Evolutionary conservation across 2,329 filamentous ascomycete genomes (phyloP), one percentile per base, ranked within the genome.

Genomic region (Colletotrichum sublineola): DNA sequence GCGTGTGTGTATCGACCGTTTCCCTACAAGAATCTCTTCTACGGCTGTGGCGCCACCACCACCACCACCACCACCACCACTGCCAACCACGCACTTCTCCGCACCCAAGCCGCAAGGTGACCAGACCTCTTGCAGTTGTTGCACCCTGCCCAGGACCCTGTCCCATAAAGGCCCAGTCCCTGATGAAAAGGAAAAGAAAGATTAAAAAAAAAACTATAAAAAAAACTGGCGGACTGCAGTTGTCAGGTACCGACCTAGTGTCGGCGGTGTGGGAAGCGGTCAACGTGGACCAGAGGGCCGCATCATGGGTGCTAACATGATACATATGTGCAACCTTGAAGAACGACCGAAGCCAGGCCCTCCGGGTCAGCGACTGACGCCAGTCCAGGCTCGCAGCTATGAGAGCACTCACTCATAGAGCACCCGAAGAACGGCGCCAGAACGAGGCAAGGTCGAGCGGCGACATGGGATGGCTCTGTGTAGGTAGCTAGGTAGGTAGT

Each of bases 221-320:
- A 14, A 33, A 24, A 3, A 1, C 33, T 57, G 57, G 36, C 55
- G 48, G 53, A 24, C 53, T 60, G 53, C 58, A 57, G 52, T 63
- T 58, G 53, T 42, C 53, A 69, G 52, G 69, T 69, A 64, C 55
- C 53, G 15, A 53, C 52, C 66, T 69, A 64, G 42, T 48, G 24
- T 24, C 66, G 46, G 69, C 69, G 69, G 69, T 72, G 69, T 69
- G 60, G 24, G 48, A 64, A 63, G 65, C 69, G 66, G 66, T 69
- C 60, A 69, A 55, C 46, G 18, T 48, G 36, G 29, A 36, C 58
- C 6, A 33, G n/a, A 42, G 42, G 46, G n/a, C 15, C 18, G 31
- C 24, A 48, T 60, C 20, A 42, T 57, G 38, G 14, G 44, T 69
- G 69, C 69, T 72, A 72, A 44, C 65, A 64, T n/a, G 66, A 58